A percentile compares a stretch with the other conserved stretches of the same genome.
Evolutionary conservation across 1,139 yeast genomes (phyloP).

Genomic region (Hansenula lynferdii): DNA sequence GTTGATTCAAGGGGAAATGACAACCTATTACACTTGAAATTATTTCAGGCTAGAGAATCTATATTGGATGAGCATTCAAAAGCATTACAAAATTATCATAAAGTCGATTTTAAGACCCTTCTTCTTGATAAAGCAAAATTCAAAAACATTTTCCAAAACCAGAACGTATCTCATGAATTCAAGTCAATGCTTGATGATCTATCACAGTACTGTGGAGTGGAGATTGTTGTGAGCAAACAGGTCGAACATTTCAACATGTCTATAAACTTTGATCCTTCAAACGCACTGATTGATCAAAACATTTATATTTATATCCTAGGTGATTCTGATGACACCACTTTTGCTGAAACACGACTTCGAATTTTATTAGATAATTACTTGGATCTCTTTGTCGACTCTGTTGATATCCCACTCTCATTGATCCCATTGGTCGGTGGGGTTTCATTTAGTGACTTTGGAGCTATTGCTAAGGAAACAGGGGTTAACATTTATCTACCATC

Average conservation of each 20-base stretch:
- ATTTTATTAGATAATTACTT: slow-evolving; percentile 50
- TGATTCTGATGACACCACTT: slow-evolving; percentile 44
- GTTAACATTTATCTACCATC: slow-evolving; percentile 64
- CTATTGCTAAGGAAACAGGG: slow-evolving; percentile 56
- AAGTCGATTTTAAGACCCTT: slow-evolving; percentile 14
- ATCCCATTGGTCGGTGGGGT: slow-evolving; percentile 72
- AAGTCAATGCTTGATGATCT: slow-evolving; percentile 32
- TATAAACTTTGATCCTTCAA: slow-evolving; percentile 2
- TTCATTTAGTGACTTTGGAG: slow-evolving; percentile 50
- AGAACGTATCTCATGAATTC: slow-evolving; percentile 25
- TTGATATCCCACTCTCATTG: slow-evolving; percentile 51
- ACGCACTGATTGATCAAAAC: slow-evolving; percentile 17
- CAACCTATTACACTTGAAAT: slow-evolving; percentile 7
- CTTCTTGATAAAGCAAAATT: slow-evolving; percentile 10
- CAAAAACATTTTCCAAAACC: slow-evolving; percentile 11
- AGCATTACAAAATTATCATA: slow-evolving; percentile 8
- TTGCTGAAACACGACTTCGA: slow-evolving; percentile 53
- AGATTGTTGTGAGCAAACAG: slow-evolving; percentile 40
- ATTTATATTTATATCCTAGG: slow-evolving; percentile 41
- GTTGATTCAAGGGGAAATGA: slow-evolving; percentile 10
- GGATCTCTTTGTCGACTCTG: slow-evolving; percentile 46
- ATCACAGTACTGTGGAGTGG: slow-evolving; percentile 42
- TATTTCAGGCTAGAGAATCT: background rate
- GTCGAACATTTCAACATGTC: slow-evolving; percentile 27
- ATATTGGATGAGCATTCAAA: slow-evolving; percentile 8